phyloP scores from a whole-genome alignment of 192 early-diverging fungal genomes.

The Coemansia guatemalensis region DNA sequence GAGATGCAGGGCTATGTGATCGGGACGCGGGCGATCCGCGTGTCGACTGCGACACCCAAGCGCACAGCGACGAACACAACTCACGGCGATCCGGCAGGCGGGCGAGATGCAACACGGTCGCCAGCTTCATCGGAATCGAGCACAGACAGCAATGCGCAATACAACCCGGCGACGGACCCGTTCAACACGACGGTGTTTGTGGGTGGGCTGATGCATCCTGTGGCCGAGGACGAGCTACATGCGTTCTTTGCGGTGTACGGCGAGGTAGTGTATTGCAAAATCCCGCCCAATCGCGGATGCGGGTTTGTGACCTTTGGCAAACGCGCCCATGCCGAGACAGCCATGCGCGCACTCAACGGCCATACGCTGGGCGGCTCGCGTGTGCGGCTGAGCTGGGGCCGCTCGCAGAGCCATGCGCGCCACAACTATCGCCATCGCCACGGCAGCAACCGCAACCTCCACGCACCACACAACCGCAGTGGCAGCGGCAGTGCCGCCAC shows the following conservation, averaged over 20 bases:
- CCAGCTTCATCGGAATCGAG: conserved; percentile 36
- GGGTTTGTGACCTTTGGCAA: conserved; percentile 93
- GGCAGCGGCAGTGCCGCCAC: conserved; percentile 38
- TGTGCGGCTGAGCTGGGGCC: conserved; percentile 74
- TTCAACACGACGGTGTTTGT: conserved; percentile 98
- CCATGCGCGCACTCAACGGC: conserved; percentile 89
- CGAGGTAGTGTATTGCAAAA: conserved; percentile 90
- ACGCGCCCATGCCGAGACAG: conserved; percentile 80
- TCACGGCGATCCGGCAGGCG: conserved; percentile 5
- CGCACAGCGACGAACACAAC: conserved; percentile 21
- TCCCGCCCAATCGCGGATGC: conserved; percentile 92
- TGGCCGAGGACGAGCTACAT: conserved; percentile 85
- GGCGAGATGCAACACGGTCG: conserved; percentile 29
- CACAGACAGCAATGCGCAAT: conserved; percentile 36
- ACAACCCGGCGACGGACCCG: conserved; percentile 65
- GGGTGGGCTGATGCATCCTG: conserved; percentile 80
- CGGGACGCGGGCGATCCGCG: conserved; percentile 87
- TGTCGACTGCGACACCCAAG: conserved; percentile 77
- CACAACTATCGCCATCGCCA: conserved; percentile 48
- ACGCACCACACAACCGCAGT: conserved; percentile 28
- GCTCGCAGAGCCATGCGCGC: conserved; percentile 52
- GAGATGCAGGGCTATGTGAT: conserved; percentile 87
- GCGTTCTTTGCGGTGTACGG: conserved; percentile 85
- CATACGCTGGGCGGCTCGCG: conserved; percentile 76
- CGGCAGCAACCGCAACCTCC: conserved; percentile 30